Percentiles rank a stretch among this genome's conserved stretches.
Evolutionary conservation across 192 early-diverging fungal species (phyloP).

Genomic region (Gonapodya sp.): DNA sequence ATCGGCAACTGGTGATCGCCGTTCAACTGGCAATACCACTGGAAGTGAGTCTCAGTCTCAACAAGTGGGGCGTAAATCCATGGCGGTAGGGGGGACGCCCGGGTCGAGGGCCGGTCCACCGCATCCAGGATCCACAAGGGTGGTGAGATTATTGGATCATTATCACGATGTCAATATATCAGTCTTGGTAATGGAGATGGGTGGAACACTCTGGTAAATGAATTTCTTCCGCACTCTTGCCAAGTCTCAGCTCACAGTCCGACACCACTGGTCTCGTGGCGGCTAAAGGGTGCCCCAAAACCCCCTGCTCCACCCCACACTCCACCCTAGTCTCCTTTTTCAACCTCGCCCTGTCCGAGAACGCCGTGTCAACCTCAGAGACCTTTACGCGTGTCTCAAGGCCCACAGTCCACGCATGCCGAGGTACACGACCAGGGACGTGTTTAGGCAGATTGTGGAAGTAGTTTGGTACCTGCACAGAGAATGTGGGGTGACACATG

Average conservation of each 20-base stretch:
- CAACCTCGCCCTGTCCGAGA: neutral
- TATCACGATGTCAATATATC: neutral
- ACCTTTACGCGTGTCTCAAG: neutral
- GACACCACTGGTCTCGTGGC: too few species aligned
- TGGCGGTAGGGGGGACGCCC: neutral
- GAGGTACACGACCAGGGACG: neutral
- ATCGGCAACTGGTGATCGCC: neutral
- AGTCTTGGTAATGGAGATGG: constrained; percentile 3
- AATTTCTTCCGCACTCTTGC: neutral
- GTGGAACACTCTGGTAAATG: constrained; percentile 3
- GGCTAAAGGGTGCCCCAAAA: neutral
- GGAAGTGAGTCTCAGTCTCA: neutral
- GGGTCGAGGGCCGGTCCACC: neutral
- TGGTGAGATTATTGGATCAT: neutral
- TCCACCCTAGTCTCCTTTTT: neutral
- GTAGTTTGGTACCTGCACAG: neutral
- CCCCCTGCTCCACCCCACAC: neutral
- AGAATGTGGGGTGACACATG: constrained; percentile 2
- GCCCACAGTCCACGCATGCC: neutral
- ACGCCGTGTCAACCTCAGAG: constrained; percentile 1
- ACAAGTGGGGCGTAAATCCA: neutral
- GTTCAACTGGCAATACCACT: neutral
- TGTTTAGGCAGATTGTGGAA: neutral
- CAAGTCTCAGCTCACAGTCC: neutral
- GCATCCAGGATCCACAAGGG: neutral